These are phyloP conservation scores for Tolypocladium paradoxum DNA, from an alignment of 2,329 filamentous ascomycete genomes.

Conservation along the genomic window DNA sequence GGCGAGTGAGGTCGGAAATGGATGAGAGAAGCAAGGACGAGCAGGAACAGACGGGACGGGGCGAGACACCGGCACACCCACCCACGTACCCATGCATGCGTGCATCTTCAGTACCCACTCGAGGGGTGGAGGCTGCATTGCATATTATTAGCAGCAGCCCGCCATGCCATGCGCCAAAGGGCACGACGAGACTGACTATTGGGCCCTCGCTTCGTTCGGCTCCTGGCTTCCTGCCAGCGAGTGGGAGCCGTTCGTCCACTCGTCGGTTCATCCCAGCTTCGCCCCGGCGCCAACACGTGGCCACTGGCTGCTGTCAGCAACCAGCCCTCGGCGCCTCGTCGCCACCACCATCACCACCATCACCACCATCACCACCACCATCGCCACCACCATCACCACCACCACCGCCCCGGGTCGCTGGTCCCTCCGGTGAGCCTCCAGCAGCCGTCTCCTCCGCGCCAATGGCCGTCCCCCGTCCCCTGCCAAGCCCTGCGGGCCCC, in stretches of 20 bases:
- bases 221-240: too few relatives aligned
- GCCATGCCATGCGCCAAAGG: too few relatives aligned
- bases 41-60: not conserved
- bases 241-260: too few relatives aligned
- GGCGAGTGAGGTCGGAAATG: not conserved
- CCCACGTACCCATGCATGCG: not conserved
- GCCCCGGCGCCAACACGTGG: too few relatives aligned
- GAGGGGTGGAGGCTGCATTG: not conserved
- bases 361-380: not conserved
- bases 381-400: not conserved
- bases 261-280: too few relatives aligned
- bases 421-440: not conserved
- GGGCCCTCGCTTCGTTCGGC: too few relatives aligned
- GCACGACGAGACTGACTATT: not conserved
- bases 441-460: not conserved
- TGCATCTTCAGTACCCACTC: not conserved
- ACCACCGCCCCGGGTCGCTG: not conserved
- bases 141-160: not conserved
- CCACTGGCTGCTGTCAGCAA: too few relatives aligned
- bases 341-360: not conserved
- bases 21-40: conserved; percentile 10
- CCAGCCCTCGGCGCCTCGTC: too few relatives aligned
- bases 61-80: not conserved
- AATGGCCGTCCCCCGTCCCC: conserved; percentile 1
- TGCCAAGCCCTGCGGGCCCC: conserved; percentile 1